phyloP scores from a whole-genome alignment of 768 basidiomycete species.

The Trametes sanguinea region DNA sequence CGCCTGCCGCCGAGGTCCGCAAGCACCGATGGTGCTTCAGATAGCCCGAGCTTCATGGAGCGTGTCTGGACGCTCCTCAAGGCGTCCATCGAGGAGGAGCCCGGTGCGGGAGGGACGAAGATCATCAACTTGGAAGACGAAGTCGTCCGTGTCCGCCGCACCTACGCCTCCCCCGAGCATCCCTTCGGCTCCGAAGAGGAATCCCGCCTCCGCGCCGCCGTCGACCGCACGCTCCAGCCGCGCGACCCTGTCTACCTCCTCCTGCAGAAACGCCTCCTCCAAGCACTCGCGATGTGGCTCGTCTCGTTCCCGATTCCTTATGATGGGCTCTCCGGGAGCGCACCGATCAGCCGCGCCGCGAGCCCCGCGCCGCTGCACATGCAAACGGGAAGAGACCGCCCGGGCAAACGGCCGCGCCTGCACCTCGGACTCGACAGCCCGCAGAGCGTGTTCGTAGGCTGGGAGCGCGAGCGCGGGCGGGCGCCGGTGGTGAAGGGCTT shows the following conservation, averaged over 20 bases:
- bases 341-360: not conserved
- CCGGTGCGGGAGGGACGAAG: conserved; percentile 47
- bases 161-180: conserved; percentile 29
- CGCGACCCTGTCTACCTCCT: conserved; percentile 68
- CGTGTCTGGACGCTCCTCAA: conserved; percentile 69
- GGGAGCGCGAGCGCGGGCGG: conserved; percentile 6
- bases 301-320: conserved; percentile 10
- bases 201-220: conserved; percentile 53
- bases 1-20: conserved; percentile 38
- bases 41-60: conserved; percentile 44
- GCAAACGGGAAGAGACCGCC: conserved; percentile 25
- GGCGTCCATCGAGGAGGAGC: conserved; percentile 50
- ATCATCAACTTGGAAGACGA: conserved; percentile 74
- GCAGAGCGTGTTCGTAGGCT: conserved; percentile 11
- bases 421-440: conserved; percentile 10
- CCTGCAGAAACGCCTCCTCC: conserved; percentile 58
- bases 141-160: conserved; percentile 55
- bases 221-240: conserved; percentile 61
- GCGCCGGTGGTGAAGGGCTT: conserved; percentile 57
- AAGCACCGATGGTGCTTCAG: not conserved
- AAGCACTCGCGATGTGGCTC: conserved; percentile 37
- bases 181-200: conserved; percentile 45
- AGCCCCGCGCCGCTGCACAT: conserved; percentile 19
- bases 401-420: conserved; percentile 20
- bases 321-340: not conserved